These are phyloP conservation scores for Nasturtium officinale DNA, from an alignment of 345 rosid species.

Conservation along the genomic window DNA sequence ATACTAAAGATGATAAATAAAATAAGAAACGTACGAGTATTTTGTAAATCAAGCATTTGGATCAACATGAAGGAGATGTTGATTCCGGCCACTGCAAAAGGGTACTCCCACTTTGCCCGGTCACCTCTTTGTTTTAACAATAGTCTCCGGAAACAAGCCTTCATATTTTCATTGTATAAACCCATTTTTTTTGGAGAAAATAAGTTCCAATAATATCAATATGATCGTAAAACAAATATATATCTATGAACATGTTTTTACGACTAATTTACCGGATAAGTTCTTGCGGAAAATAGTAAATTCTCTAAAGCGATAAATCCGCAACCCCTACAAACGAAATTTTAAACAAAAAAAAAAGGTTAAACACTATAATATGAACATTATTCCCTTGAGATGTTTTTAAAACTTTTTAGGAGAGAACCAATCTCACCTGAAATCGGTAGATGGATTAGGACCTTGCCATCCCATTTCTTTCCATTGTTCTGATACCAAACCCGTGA, in stretches of 20 bases:
- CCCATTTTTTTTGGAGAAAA: conserved; percentile 39
- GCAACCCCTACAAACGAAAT: conserved; percentile 64
- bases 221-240: background rate
- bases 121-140: conserved; percentile 82
- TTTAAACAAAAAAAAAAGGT: background rate
- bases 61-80: conserved; percentile 90
- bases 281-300: conserved; percentile 81
- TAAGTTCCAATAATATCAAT: background rate
- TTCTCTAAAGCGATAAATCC: conserved; percentile 90
- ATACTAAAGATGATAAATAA: background rate
- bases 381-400: background rate
- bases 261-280: conserved; percentile 66
- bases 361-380: background rate
- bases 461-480: conserved; percentile 99
- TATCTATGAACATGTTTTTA: conserved; percentile 18
- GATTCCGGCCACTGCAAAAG: conserved; percentile 98
- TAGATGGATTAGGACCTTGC: conserved; percentile 98
- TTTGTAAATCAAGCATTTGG: conserved; percentile 84
- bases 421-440: conserved; percentile 80
- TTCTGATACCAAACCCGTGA: conserved; percentile 76
- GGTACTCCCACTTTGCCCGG: conserved; percentile 95
- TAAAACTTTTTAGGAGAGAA: background rate
- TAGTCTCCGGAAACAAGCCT: conserved; percentile 95
- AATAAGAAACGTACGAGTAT: conserved; percentile 50
- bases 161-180: conserved; percentile 59